These are phyloP conservation scores for Lindgomyces ingoldianus DNA, from an alignment of 495 filamentous ascomycete genomes.

Conservation along the genomic window DNA sequence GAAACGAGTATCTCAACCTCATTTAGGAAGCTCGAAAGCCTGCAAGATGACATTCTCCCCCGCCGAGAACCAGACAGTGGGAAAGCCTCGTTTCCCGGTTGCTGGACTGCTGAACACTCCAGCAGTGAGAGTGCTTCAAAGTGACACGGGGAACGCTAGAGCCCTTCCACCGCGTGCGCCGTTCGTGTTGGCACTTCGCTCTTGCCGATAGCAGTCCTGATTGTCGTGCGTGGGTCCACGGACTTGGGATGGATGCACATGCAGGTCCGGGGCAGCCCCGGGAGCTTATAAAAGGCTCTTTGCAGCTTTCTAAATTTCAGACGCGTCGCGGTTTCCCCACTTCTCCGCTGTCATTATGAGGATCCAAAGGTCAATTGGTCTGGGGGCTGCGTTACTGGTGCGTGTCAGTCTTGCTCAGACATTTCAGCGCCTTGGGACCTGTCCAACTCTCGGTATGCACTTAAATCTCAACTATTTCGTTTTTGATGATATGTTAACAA, in stretches of 20 bases:
- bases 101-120: background rate
- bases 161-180: background rate
- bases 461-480: background rate
- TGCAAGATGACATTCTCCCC: background rate
- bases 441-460: slow-evolving; percentile 59
- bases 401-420: slow-evolving; percentile 55
- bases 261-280: slow-evolving; percentile 12
- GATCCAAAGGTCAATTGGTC: slow-evolving; percentile 18
- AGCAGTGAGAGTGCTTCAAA: background rate
- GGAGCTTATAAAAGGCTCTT: slow-evolving; percentile 29
- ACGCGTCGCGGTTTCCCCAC: slow-evolving; percentile 4
- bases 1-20: background rate
- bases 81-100: background rate
- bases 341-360: slow-evolving; percentile 4
- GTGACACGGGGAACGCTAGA: background rate
- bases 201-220: background rate
- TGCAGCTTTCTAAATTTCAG: slow-evolving; percentile 8
- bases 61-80: background rate
- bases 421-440: slow-evolving; percentile 68
- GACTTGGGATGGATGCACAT: background rate
- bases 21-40: background rate
- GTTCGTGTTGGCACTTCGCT: background rate
- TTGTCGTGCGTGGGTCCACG: background rate
- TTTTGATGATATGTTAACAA: slow-evolving; percentile 14
- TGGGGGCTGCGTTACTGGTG: slow-evolving; percentile 23